Percentiles rank a stretch among this genome's conserved stretches.
These are phyloP conservation scores for Globisporangium nagaii DNA, from an alignment of 352 stramenopile genomes.

Conservation along the genomic window DNA sequence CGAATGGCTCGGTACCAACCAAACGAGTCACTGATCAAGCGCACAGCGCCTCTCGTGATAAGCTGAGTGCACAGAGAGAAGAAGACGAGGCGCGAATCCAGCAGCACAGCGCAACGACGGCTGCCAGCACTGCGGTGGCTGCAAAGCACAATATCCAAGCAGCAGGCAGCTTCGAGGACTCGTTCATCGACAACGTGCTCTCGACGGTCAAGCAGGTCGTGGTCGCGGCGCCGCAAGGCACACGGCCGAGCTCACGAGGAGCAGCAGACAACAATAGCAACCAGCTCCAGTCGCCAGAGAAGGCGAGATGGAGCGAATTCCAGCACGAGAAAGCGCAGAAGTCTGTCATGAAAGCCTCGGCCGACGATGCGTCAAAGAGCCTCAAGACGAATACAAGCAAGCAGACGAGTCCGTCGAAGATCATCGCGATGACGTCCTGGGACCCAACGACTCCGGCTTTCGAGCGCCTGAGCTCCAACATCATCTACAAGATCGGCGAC, in stretches of 20 bases:
- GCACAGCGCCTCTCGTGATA: not conserved
- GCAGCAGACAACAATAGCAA: conserved; percentile 13
- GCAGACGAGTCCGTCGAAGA: conserved; percentile 16
- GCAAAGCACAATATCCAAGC: not conserved
- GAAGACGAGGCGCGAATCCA: not conserved
- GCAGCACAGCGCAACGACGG: not conserved
- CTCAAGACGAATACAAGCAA: not conserved
- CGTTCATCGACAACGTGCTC: conserved; percentile 85
- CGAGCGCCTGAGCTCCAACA: conserved; percentile 81
- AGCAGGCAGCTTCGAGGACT: conserved; percentile 70
- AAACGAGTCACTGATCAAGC: not conserved
- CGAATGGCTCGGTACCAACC: not conserved
- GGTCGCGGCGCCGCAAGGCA: not conserved
- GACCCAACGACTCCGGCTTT: conserved; percentile 82
- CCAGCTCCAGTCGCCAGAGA: conserved; percentile 25
- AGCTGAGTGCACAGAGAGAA: not conserved
- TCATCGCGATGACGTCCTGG: conserved; percentile 35
- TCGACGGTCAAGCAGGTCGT: conserved; percentile 49
- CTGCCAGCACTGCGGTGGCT: not conserved
- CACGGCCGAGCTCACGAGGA: conserved; percentile 2
- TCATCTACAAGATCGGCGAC: conserved; percentile 77
- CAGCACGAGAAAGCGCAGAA: conserved; percentile 26
- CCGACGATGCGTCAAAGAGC: not conserved
- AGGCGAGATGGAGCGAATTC: conserved; percentile 35
- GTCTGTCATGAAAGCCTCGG: not conserved